Base-by-base conservation (phyloP, 176 grass and related monocot genomes). In the Zoysia pacifica region DNA sequence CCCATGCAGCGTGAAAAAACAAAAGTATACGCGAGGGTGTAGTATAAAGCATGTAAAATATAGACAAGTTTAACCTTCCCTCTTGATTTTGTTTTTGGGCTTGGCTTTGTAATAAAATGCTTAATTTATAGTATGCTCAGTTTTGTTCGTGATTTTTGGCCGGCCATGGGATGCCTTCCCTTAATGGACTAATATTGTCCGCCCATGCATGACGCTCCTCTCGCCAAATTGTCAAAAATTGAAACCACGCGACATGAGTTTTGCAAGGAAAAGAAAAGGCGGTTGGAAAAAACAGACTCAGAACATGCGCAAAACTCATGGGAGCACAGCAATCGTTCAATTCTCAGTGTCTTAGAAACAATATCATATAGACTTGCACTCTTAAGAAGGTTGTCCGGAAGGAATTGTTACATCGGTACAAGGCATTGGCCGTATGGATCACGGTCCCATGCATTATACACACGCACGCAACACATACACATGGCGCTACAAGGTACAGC, bases 61-160 rank as follows among this genome's bases (percentile, higher is more conserved):
- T 55, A 71, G 65, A 43, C 76, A 1, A 18, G 10, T 61, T 40
- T 83, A 18, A 38, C 62, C 14, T 19, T 68, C 2, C 77, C 18
- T 83, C 73, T 7, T 40, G 0, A 3, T 54, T 55, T 62, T 66
- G 1, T 40, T 36, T 78, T 88, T 49, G 70, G 58, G 50, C 50
- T 11, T 72, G 43, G 35, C 56, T 9, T 77, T 85, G 8, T 65
- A 79, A 88, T 82, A 72, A 82, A 62, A 68, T 69, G 65, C 76
- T 68, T 68, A 36, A 42, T 59, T 59, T 62, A 39, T 9, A 68
- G 62, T 38, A 68, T 11, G 62, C 11, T 73, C 80, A 43, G 2
- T 82, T 83, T 83, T 82, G 73, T 49, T 19, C 19, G 36, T 84
- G 58, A 55, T 28, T 28, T 28, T 28, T 28, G 28, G 28, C 28